Conservation (phyloP, 1,284 basidiomycete species). For the Serendipita sp. region DNA sequence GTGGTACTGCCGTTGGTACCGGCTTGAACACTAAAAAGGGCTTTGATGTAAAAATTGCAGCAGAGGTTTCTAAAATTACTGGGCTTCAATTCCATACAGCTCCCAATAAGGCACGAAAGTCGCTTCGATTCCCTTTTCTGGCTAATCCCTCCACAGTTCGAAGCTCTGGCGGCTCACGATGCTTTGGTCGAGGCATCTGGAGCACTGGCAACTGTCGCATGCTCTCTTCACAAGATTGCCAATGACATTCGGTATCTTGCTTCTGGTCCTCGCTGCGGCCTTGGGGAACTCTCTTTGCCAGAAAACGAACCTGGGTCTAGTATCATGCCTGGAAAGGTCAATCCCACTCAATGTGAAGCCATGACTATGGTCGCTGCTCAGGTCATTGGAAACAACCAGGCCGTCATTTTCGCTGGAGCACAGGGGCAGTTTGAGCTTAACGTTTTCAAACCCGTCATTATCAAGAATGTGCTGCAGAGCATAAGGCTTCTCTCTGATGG, state of each 20-base stretch:
- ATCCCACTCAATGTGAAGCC: constrained; percentile 98
- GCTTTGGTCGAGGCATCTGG: constrained; percentile 96
- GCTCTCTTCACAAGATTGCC: constrained; percentile 97
- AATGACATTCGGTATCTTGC: constrained; percentile 98
- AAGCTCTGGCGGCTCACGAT: constrained; percentile 93
- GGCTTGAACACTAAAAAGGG: constrained; percentile 95
- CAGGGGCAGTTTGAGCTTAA: constrained; percentile 99
- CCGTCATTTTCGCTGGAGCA: constrained; percentile 84
- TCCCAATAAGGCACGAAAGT: constrained; percentile 76
- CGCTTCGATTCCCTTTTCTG: neutral
- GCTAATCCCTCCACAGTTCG: constrained; percentile 50
- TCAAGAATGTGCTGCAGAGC: constrained; percentile 94
- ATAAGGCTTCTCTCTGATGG: constrained; percentile 91
- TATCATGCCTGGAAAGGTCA: constrained; percentile 99
- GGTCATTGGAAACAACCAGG: constrained; percentile 95
- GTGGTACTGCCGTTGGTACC: constrained; percentile 96
- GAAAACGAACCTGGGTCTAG: constrained; percentile 99
- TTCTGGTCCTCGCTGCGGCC: constrained; percentile 93
- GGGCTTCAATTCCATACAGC: constrained; percentile 89
- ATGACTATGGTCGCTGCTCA: constrained; percentile 98
- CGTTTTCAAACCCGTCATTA: constrained; percentile 98
- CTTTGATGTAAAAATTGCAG: constrained; percentile 89
- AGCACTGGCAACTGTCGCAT: constrained; percentile 87
- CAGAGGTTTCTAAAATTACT: constrained; percentile 84
- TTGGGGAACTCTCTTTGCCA: constrained; percentile 87